Evolutionary conservation across 1,284 basidiomycete genomes (phyloP).

Genomic region (Leccinum fallax): DNA sequence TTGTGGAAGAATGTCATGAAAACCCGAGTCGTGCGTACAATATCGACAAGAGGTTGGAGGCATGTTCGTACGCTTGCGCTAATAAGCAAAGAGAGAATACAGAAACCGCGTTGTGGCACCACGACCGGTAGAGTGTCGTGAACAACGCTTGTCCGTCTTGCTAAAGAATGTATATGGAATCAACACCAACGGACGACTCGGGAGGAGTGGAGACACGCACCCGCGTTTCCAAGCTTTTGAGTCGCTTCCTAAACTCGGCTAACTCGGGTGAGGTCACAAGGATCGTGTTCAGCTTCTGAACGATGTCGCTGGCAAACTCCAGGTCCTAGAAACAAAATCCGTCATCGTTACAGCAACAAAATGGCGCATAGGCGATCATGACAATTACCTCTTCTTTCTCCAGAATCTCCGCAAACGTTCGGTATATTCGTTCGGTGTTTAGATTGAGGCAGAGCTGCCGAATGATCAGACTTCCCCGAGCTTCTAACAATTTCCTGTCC

Average conservation of each 20-base stretch:
- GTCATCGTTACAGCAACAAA: conserved; percentile 4
- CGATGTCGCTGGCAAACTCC: conserved; percentile 96
- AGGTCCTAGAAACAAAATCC: conserved; percentile 62
- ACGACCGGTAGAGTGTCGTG: conserved; percentile 91
- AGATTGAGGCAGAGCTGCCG: conserved; percentile 93
- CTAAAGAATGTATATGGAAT: conserved; percentile 37
- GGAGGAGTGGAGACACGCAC: conserved; percentile 44
- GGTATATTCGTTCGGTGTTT: conserved; percentile 95
- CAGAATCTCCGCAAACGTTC: conserved; percentile 94
- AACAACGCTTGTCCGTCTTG: conserved; percentile 95
- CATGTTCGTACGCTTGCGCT: conserved; percentile 98
- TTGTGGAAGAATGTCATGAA: not conserved
- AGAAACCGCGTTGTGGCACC: conserved; percentile 98
- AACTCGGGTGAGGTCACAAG: conserved; percentile 96
- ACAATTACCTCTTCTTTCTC: conserved; percentile 89
- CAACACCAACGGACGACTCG: conserved; percentile 8
- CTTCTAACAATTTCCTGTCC: conserved; percentile 88
- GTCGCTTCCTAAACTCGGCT: conserved; percentile 87
- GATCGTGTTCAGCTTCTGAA: conserved; percentile 96
- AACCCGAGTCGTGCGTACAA: conserved; percentile 65
- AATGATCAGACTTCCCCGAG: conserved; percentile 94
- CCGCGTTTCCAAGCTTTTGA: conserved; percentile 94
- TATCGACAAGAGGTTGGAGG: conserved; percentile 94
- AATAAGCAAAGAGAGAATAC: conserved; percentile 95
- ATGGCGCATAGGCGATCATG: not conserved